Evolutionary conservation across 2,329 filamentous ascomycete species (phyloP), one percentile per base, ranked within the genome.

Genomic region (Penicillium sp.): DNA sequence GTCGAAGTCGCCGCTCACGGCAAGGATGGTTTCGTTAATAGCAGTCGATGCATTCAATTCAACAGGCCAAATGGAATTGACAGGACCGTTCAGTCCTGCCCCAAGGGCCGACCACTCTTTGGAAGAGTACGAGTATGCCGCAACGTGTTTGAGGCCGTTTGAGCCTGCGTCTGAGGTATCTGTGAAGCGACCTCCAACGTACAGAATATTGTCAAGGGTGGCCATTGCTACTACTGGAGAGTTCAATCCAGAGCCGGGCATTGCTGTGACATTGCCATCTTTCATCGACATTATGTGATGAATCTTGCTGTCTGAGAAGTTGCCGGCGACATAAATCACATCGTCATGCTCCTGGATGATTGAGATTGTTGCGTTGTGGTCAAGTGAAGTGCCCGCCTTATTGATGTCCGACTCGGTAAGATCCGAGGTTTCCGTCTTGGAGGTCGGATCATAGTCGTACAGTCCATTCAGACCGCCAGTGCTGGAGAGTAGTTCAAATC

Each of bases 181-280:
- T 52, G 87, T 89, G 75, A 99, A 99, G 54, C 86, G 85, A 49
- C 94, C 94, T 19, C 91, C 94, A 45, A 94, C 87, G 68, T 90
- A 99, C 13, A 97, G 78, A 35, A 77, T 76, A 19, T 84, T 84
- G 53, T 81, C 85, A 56, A 89, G 85, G 27, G 87, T 76, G 59
- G 89, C 84, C 78, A 96, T 84, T 13, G 86, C 82, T 55, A 84
- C 75, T n/a, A 99, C 90, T 59, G 86, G 82, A 2, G 86, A 87
- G 67, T 99, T 92, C 40, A 99, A 80, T 3, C 94, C 93, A 47
- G 88, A 86, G 29, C 86, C 86, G 21, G 86, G 75, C 58, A 89
- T 76, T 19, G 87, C 81, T 1, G 82, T 82, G 2, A 86, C 81
- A 46, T 86, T 83, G n/a, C 82, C 81, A 63, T 83, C 82, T 61